Evolutionary conservation across 805 yeast genomes (phyloP), one percentile per base, ranked within the genome.

Genomic region (Starmerella gropengiesseri): DNA sequence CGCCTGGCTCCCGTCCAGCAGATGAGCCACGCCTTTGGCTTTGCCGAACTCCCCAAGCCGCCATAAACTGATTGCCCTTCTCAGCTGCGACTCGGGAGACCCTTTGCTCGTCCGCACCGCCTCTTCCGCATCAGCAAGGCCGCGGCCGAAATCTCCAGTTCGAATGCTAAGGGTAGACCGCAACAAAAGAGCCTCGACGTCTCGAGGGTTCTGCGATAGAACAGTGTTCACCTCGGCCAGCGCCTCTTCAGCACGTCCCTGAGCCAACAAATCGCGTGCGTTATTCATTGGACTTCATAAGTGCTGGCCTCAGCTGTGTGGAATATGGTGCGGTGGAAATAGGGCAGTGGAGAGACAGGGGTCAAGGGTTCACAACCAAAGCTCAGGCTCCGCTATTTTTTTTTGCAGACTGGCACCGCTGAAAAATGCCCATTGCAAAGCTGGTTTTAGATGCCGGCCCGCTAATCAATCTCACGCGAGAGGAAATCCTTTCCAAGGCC

Each of bases 401-500:
- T 16, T 28, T 21, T 14, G 16, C 13, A 16, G 14, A 22, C 23
- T 12, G 12, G 11, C 13, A 7, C n/a, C 18, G 35, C 16, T 34
- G 11, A n/a, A 49, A 36, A 44, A 49, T 46, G 18, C 41, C 39
- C 19, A 52, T 56, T 70, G 44, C 71, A 48, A 67, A 77, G 1
- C 67, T 93, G 44, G 82, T 84, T 26, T 69, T 91, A 51, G 98
- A 91, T 71, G 97, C 98, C 3, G 91, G 95, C 39, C 98, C 98
- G 5, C 66, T 91, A 52, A 81, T 91, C 53, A 81, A 94, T 2
- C 93, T 84, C 55, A 70, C 91, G 5, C 83, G 82, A 11, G 70
- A 86, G 3, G 73, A 78, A 17, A 67, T 91, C 34, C 77, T 78
- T 54, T 74, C 73, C 50, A 74, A 71, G 57, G 96, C 94, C 1